Conservation (phyloP, 768 basidiomycete species). For the Suillus subalutaceus region DNA sequence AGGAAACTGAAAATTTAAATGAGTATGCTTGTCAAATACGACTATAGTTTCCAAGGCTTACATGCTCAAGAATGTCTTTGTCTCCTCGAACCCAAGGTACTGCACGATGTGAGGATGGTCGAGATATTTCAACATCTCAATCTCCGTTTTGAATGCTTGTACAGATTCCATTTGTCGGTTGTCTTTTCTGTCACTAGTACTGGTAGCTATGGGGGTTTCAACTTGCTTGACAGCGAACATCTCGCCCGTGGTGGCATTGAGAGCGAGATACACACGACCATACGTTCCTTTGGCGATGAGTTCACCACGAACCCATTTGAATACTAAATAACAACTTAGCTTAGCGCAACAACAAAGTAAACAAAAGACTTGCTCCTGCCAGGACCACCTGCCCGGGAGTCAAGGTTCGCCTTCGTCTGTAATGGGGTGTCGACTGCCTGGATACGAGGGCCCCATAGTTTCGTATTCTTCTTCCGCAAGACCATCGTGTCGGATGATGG, state of each 20-base stretch:
- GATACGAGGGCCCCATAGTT: conserved; percentile 90
- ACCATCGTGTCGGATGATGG: conserved; percentile 48
- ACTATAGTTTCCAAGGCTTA: conserved; percentile 42
- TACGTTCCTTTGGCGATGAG: conserved; percentile 97
- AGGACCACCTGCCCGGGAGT: conserved; percentile 65
- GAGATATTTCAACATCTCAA: conserved; percentile 92
- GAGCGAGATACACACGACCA: conserved; percentile 92
- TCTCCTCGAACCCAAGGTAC: conserved; percentile 95
- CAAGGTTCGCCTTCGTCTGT: conserved; percentile 58
- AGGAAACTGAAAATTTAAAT: conserved; percentile 68
- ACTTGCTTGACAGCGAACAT: conserved; percentile 99
- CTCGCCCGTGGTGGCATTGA: conserved; percentile 95
- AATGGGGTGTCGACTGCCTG: conserved; percentile 85
- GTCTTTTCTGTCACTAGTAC: conserved; percentile 77
- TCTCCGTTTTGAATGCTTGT: conserved; percentile 91
- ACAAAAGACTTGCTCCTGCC: conserved; percentile 55
- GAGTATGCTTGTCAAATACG: conserved; percentile 4
- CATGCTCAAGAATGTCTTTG: conserved; percentile 88
- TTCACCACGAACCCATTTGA: conserved; percentile 98
- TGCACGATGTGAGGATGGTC: conserved; percentile 98
- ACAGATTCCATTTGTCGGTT: conserved; percentile 84
- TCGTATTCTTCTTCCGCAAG: conserved; percentile 82
- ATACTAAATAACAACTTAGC: conserved; percentile 52
- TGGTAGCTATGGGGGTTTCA: conserved; percentile 86
- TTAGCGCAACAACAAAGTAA: conserved; percentile 13